Base-by-base conservation (phyloP, 257 asterid species). In the Paraleonurus japonicus region DNA sequence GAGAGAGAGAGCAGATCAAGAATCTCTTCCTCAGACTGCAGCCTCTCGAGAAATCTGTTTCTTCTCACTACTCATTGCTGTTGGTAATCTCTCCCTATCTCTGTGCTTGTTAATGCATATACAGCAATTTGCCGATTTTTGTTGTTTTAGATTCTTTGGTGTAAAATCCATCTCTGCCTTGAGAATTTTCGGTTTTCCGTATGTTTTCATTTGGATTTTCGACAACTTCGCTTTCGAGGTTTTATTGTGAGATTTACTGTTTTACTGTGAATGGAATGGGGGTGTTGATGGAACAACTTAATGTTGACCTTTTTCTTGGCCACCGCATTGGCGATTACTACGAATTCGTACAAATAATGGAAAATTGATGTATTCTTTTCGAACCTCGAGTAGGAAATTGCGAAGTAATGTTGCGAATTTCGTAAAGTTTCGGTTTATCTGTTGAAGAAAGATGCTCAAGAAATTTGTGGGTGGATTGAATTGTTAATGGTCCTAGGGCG, bases 1-100 rank as follows among this genome's bases (percentile, higher is more conserved):
- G 48, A 30, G 17, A 19, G n/a, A n/a, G n/a, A n/a, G n/a, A 68
- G 67, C 80, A 63, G 83, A 61, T 79, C 77, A 79, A 70, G 5
- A 61, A 16, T 75, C 68, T n/a, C 11, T 19, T 28, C 60, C n/a
- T n/a, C n/a, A n/a, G n/a, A n/a, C n/a, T n/a, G n/a, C n/a, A n/a
- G n/a, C n/a, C n/a, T n/a, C 78, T 53, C 24, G 27, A 3, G 7
- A 33, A 79, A 70, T 79, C 75, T 53, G 4, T 33, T 65, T 39
- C 71, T 74, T 57, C 76, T 47, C 57, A 11, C 70, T 50, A 0
- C 55, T 51, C 19, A 4, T 54, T 43, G 28, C 72, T 64, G 27
- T 55, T n/a, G 65, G 83, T 74, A 58, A 27, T 30, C 57, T 64
- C 57, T 74, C 59, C 13, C 39, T 5, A 3, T 22, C 26, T 30